phyloP scores from a whole-genome alignment of 257 asterid species.

The Ilex aquifolium region DNA sequence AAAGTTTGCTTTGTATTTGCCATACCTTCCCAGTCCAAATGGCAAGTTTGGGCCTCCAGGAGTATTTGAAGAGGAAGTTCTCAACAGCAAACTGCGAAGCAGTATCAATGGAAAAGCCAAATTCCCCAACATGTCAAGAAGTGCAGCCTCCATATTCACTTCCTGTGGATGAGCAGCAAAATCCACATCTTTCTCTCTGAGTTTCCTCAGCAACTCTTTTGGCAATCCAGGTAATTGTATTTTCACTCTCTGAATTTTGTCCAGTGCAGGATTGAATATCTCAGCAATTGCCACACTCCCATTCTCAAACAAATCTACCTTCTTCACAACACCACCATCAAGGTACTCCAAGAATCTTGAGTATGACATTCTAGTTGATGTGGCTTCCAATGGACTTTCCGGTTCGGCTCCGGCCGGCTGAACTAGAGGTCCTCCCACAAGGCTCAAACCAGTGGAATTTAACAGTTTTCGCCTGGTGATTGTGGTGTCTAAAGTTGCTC shows the following conservation, averaged over 20 bases:
- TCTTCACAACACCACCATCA: constrained; percentile 75
- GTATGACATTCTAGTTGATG: constrained; percentile 63
- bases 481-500: too few species aligned
- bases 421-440: too few species aligned
- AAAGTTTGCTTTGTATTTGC: not conserved
- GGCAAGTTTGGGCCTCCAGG: constrained; percentile 65
- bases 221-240: constrained; percentile 98
- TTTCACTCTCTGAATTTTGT: constrained; percentile 82
- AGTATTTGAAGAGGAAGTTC: constrained; percentile 49
- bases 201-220: constrained; percentile 87
- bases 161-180: constrained; percentile 97
- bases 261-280: constrained; percentile 82
- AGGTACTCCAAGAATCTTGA: constrained; percentile 93
- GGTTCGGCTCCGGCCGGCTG: too few species aligned
- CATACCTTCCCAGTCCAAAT: constrained; percentile 61
- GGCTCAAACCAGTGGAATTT: too few species aligned
- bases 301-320: constrained; percentile 83
- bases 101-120: constrained; percentile 82
- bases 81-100: constrained; percentile 88
- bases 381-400: too few species aligned
- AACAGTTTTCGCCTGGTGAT: too few species aligned
- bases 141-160: too few species aligned
- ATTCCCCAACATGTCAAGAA: constrained; percentile 85
- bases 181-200: constrained; percentile 86
- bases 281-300: constrained; percentile 95